Base-by-base conservation (phyloP, 2,329 filamentous ascomycete species). In the Juglanconis sp. region DNA sequence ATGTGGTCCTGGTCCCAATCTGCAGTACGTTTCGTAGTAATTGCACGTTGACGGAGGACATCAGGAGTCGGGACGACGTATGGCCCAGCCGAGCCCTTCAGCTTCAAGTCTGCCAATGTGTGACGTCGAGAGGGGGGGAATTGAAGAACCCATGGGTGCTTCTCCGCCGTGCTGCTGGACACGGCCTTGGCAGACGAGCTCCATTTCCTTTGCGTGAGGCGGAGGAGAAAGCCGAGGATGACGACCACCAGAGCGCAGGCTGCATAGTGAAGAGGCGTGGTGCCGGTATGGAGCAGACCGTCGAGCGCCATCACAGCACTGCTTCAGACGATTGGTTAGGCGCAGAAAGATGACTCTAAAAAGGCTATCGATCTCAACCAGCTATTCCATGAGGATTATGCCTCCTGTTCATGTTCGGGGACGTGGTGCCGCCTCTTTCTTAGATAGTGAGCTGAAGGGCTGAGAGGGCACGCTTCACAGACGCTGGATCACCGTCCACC, bases 1-100 rank as follows among this genome's bases (percentile, higher is more conserved):
- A 65, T 63, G 48, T 64, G 53, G 38, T 65, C 61, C 36, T 50
- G 56, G 17, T 50, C 53, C 40, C 64, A 53, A 35, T 65, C 60
- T 34, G 50, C 53, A 10, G 61, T 57, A 15, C 48, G 57, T 11
- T 62, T 65, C 7, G 64, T 64, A n/a, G 67, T 65, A 6, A 70
- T 51, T 81, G 69, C 69, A 24, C 53, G 48, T 31, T 42, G 30
- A 17, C 44, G 30, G 15, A 63, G 62, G 5, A 63, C 52, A 5
- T 63, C 56, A 17, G 56, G 53, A 13, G 56, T n/a, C 1, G 54
- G 31, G 15, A 6, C 24, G 15, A 49, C n/a, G 13, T 54, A 60
- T 17, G 59, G 52, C 17, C 31, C 52, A 30, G 36, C 31, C 11
- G 56, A 35, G 34, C 36, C 46, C 35, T 61, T 59, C 8, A 56